Percentiles rank a stretch among this genome's conserved stretches.
These are phyloP conservation scores for Aurantiochytrium sp. DNA, from an alignment of 108 stramenopile genomes.

Conservation along the genomic window DNA sequence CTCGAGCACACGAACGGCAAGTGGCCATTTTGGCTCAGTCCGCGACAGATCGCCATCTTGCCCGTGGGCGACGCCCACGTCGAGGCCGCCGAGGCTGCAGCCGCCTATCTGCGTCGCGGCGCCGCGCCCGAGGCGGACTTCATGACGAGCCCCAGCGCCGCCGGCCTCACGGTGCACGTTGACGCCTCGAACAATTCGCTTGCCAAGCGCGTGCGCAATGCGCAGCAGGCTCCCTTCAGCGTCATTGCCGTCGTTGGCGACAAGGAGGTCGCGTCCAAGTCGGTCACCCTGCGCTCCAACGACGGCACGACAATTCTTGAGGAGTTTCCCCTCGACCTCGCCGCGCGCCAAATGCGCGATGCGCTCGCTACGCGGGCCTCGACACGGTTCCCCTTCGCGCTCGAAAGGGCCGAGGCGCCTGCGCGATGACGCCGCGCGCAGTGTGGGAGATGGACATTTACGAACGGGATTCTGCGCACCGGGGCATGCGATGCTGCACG, in stretches of 20 bases:
- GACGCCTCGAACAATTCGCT: neutral
- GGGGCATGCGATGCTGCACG: too few species aligned
- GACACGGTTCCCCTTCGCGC: neutral
- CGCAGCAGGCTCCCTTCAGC: neutral
- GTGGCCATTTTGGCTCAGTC: slow-evolving; percentile 98
- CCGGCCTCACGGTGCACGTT: neutral
- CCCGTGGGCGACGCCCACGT: slow-evolving; percentile 81
- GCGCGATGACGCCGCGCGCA: too few species aligned
- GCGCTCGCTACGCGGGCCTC: neutral
- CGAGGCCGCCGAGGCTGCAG: slow-evolving; percentile 64
- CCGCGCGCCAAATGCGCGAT: neutral
- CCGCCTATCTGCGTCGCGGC: neutral
- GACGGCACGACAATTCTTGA: neutral
- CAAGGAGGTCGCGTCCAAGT: neutral
- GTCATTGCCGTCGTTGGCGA: slow-evolving; percentile 2
- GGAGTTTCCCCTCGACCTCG: neutral
- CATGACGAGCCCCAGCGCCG: neutral
- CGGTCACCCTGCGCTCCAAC: neutral
- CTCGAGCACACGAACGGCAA: slow-evolving; percentile 97
- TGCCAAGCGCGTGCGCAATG: slow-evolving; percentile 12
- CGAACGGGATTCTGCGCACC: too few species aligned
- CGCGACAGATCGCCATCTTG: slow-evolving; percentile 87
- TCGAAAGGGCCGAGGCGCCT: neutral
- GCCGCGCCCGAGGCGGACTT: neutral
- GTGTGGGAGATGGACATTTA: too few species aligned